Base-by-base conservation (phyloP, 2,329 filamentous ascomycete genomes). In the Colletotrichum theobromicola region DNA sequence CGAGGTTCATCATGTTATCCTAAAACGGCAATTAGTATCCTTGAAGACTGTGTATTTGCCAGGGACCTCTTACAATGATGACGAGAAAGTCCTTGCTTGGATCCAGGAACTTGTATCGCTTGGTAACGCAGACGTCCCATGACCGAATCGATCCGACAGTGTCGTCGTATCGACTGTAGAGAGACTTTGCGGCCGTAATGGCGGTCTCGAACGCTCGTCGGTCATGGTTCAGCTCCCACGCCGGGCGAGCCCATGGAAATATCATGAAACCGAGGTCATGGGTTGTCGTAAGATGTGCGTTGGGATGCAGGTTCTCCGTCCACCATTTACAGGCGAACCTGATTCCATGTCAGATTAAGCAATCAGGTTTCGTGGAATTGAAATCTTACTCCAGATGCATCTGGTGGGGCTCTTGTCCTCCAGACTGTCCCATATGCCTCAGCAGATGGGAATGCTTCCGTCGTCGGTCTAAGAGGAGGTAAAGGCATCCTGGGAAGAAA, bases 221-320 rank as follows among this genome's bases (percentile, higher is more conserved):
- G 53, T 88, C 85, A 4, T 79, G 79, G 2, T 84, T 78, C 0
- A 87, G 78, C 26, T 85, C 82, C 85, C 85, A 86, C 1, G 82
- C 82, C 6, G 78, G 72, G 5, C 81, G 79, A 5, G 84, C 81
- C 79, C 84, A 84, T 0, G 85, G 85, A 61, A 78, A 79, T 30
- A 86, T 81, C 81, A 87, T 86, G 78, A 87, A 87, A 4, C 85
- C 83, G 5, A 87, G 82, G 67, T 87, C 85, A 66, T 87, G 85
- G 0, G 85, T 87, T 18, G 78, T 81, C 1, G 67, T 77, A 5
- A 84, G 77, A 4, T 62, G 53, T 7, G 84, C 82, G 70, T 85
- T 84, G 55, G 77, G 70, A 77, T 86, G 79, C 9, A 86, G 77
- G 61, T 80, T 82, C 50, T 79, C 76, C 4, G 85, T 83, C 86